phyloP scores from a whole-genome alignment of 1,284 basidiomycete species.

The Coriolopsis trogii region DNA sequence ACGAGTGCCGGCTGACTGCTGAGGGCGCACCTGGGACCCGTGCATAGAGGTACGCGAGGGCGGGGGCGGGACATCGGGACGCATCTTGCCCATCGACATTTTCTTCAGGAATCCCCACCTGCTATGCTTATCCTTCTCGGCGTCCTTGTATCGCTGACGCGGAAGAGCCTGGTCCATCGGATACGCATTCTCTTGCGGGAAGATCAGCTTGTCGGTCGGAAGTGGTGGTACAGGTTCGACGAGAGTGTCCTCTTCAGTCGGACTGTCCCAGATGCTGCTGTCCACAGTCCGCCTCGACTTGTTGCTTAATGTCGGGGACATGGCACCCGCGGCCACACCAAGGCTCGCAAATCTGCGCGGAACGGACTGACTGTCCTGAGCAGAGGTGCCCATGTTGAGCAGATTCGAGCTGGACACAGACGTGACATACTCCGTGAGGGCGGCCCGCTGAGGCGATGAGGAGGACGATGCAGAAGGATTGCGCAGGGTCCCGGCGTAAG shows the following conservation, averaged over 20 bases:
- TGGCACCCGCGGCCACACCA: conserved; percentile 44
- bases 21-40: conserved; percentile 21
- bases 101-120: conserved; percentile 95
- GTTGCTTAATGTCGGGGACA: conserved; percentile 27
- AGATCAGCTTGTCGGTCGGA: conserved; percentile 18
- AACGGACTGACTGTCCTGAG: conserved; percentile 41
- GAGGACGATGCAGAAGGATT: conserved; percentile 27
- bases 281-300: conserved; percentile 29
- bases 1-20: conserved; percentile 14
- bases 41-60: conserved; percentile 37
- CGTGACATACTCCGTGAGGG: conserved; percentile 52
- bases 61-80: conserved; percentile 51
- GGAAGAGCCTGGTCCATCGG: conserved; percentile 29
- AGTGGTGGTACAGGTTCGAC: conserved; percentile 22
- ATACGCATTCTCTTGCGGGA: conserved; percentile 29
- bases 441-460: conserved; percentile 44
- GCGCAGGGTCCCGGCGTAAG: conserved; percentile 22
- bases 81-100: conserved; percentile 93
- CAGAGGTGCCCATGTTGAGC: conserved; percentile 39
- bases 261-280: conserved; percentile 37
- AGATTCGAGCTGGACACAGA: conserved; percentile 69
- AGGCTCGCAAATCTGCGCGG: conserved; percentile 70
- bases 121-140: conserved; percentile 63
- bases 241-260: conserved; percentile 29
- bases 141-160: conserved; percentile 39